Conservation (phyloP, 352 stramenopile genomes). For the Aphanomyces stellatus region DNA sequence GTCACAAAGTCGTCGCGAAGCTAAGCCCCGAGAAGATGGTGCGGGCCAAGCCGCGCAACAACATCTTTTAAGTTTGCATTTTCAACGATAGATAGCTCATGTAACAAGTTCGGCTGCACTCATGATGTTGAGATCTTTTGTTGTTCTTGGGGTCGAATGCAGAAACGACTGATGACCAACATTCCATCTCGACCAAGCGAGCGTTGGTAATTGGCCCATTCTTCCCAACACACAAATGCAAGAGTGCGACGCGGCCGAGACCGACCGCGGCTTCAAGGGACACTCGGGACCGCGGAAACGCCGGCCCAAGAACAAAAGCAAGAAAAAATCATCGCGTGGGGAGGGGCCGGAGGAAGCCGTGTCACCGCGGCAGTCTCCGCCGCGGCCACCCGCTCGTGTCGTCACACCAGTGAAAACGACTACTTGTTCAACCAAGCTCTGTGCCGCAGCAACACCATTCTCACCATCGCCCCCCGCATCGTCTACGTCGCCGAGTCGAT, state of each 20-base stretch:
- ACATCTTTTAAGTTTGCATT: slow-evolving; percentile 18
- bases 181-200: no score
- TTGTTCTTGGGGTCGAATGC: no score
- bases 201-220: no score
- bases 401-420: not conserved
- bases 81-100: not conserved
- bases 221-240: no score
- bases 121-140: no score
- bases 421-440: slow-evolving; percentile 20
- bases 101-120: no score
- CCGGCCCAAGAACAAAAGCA: slow-evolving; percentile 38
- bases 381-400: no score
- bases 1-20: slow-evolving; percentile 50
- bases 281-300: slow-evolving; percentile 24
- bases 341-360: no score
- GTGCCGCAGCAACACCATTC: slow-evolving; percentile 32
- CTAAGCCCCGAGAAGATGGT: slow-evolving; percentile 40
- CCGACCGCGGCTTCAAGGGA: slow-evolving; percentile 10
- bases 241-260: no score
- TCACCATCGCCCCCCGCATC: slow-evolving; percentile 21
- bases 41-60: slow-evolving; percentile 9
- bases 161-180: not conserved
- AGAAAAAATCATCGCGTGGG: not conserved
- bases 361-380: no score
- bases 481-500: not conserved